Percentiles rank a stretch among this genome's conserved stretches.
Conservation (phyloP, 768 basidiomycete genomes). For the Russula dissimulans region DNA sequence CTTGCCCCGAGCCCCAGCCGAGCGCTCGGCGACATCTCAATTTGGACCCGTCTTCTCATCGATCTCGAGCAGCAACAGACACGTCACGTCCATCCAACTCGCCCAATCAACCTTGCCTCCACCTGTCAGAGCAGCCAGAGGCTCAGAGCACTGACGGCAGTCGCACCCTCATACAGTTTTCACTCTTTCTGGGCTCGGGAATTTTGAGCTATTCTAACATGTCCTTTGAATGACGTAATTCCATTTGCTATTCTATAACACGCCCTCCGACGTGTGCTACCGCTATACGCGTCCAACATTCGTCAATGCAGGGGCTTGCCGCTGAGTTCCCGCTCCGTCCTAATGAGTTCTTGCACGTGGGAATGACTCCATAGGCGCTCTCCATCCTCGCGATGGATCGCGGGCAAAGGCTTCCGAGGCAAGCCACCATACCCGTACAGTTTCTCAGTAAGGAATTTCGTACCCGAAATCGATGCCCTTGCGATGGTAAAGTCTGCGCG, state of each 20-base stretch:
- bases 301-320: too few species aligned
- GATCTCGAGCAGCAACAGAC: not conserved
- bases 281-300: too few species aligned
- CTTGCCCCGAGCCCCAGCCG: slow-evolving; percentile 9
- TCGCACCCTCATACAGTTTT: too few species aligned
- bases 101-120: too few species aligned
- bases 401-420: slow-evolving; percentile 70
- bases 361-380: slow-evolving; percentile 62
- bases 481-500: slow-evolving; percentile 74
- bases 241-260: too few species aligned
- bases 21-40: not conserved
- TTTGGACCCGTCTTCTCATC: not conserved
- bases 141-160: too few species aligned
- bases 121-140: too few species aligned
- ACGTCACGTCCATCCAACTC: too few species aligned
- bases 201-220: too few species aligned
- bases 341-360: slow-evolving; percentile 59
- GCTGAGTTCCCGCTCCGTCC: slow-evolving; percentile 46
- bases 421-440: slow-evolving; percentile 73
- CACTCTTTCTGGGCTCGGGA: too few species aligned
- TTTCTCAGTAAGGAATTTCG: slow-evolving; percentile 70
- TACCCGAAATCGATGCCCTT: slow-evolving; percentile 68
- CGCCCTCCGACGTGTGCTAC: too few species aligned
- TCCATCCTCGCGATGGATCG: slow-evolving; percentile 47
- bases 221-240: too few species aligned